A percentile compares a stretch with the other conserved stretches of the same genome.
Conservation (phyloP, 148 eudicot genomes). For the Vaccinium darrowii region DNA sequence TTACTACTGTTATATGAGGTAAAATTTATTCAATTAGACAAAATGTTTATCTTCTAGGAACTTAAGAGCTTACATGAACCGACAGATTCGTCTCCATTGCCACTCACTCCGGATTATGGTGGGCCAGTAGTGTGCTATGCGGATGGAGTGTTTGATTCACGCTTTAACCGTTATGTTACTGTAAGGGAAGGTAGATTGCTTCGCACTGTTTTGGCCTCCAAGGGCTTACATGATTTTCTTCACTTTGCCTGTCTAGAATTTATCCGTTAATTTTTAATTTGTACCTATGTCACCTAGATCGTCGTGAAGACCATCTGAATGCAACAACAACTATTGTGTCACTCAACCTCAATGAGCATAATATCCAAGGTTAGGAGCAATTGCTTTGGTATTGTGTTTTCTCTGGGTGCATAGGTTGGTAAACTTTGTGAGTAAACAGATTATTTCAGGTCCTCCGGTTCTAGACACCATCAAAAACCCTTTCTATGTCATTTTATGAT, state of each 20-base stretch:
- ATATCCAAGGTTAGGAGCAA: constrained; percentile 48
- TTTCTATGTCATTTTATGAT: background rate
- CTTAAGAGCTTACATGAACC: background rate
- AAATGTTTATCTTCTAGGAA: background rate
- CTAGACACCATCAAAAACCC: background rate
- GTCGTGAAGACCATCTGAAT: constrained; percentile 57
- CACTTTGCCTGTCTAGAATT: background rate
- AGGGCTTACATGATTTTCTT: background rate
- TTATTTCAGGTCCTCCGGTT: background rate
- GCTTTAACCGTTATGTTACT: constrained; percentile 52
- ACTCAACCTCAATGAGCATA: constrained; percentile 32
- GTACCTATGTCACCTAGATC: constrained; percentile 40
- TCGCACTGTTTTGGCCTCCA: background rate
- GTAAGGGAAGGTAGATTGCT: constrained; percentile 67
- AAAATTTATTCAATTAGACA: background rate
- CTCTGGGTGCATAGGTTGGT: background rate
- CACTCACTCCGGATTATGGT: constrained; percentile 77
- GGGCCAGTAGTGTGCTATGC: constrained; percentile 65
- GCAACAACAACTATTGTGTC: constrained; percentile 66
- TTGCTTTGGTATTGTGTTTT: background rate
- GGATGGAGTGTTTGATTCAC: constrained; percentile 72
- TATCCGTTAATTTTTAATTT: background rate
- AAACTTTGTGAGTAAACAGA: background rate
- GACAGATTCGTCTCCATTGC: constrained; percentile 52
- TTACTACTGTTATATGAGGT: background rate